phyloP scores from a whole-genome alignment of 2,329 filamentous ascomycete genomes.

The Madurella fahalii region DNA sequence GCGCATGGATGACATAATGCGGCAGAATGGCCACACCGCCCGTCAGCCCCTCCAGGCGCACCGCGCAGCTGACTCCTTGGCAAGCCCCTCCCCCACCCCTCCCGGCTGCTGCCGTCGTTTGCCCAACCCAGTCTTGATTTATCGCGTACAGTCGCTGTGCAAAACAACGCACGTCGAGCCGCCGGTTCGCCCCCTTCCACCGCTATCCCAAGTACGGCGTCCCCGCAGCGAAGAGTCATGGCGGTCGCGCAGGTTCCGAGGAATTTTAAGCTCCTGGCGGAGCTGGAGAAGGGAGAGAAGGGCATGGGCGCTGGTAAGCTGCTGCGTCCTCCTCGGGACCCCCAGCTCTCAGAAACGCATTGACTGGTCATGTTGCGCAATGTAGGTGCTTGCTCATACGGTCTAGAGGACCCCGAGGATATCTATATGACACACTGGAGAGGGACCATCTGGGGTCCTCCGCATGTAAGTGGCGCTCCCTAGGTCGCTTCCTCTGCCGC shows the following conservation, averaged over 20 bases:
- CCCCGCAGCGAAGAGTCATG: conserved; percentile 25
- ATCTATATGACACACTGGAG: conserved; percentile 98
- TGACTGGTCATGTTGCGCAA: not conserved
- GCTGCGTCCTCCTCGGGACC: not conserved
- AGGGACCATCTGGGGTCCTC: conserved; percentile 92
- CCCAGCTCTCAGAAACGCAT: not conserved
- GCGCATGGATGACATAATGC: conserved; percentile 12
- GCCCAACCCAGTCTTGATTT: conserved; percentile 2
- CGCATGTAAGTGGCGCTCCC: conserved; percentile 65
- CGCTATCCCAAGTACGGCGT: not conserved
- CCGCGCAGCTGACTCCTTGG: not conserved
- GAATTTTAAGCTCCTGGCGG: conserved; percentile 94
- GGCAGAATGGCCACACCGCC: conserved; percentile 23
- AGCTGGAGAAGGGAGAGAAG: conserved; percentile 99
- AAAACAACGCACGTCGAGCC: not conserved
- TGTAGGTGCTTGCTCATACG: conserved; percentile 92
- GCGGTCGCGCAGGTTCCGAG: conserved; percentile 65
- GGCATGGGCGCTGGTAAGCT: conserved; percentile 77
- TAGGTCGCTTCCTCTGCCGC: not conserved
- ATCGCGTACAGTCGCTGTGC: not conserved
- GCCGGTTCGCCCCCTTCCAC: not conserved
- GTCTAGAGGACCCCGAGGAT: conserved; percentile 89
- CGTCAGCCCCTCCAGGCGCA: conserved; percentile 1
- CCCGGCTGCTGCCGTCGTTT: not conserved
- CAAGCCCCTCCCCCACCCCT: conserved; percentile 5